phyloP scores from a whole-genome alignment of 768 basidiomycete genomes.

The Coprinopsis cinerea region DNA sequence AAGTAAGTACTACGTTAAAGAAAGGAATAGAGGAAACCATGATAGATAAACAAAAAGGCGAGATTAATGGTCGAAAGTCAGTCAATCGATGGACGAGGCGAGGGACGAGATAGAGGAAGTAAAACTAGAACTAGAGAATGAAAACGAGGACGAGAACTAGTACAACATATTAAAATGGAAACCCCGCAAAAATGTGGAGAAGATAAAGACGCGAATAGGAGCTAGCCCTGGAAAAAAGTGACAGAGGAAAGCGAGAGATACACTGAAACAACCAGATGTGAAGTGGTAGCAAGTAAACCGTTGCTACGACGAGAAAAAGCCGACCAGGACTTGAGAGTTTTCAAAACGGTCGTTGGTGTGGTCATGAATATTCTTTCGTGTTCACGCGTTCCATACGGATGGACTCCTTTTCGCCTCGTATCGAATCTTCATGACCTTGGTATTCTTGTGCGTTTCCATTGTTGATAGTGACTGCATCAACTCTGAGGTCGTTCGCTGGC shows the following conservation, averaged over 20 bases:
- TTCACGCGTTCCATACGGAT: conserved; percentile 36
- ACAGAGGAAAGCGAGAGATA: background rate
- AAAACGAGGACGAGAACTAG: background rate
- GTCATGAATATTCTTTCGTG: conserved; percentile 23
- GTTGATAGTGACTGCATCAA: conserved; percentile 30
- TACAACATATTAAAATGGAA: background rate
- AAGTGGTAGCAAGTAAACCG: background rate
- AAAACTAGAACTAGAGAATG: background rate
- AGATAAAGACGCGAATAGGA: background rate
- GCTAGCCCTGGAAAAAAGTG: too few relatives aligned
- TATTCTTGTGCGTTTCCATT: conserved; percentile 39
- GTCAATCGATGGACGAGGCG: too few relatives aligned
- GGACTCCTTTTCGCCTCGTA: conserved; percentile 27
- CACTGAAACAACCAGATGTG: background rate
- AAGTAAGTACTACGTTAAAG: too few relatives aligned
- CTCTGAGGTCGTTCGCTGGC: conserved; percentile 48
- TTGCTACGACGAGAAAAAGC: background rate
- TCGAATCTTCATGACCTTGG: conserved; percentile 26
- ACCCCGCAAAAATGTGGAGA: background rate
- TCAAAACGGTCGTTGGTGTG: background rate
- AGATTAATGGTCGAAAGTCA: too few relatives aligned
- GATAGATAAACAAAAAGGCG: too few relatives aligned
- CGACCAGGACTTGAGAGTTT: background rate
- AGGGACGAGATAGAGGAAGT: background rate
- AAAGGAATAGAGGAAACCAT: too few relatives aligned